Conservation (phyloP, 2,329 filamentous ascomycete genomes). For the Nannizzia gypsea region DNA sequence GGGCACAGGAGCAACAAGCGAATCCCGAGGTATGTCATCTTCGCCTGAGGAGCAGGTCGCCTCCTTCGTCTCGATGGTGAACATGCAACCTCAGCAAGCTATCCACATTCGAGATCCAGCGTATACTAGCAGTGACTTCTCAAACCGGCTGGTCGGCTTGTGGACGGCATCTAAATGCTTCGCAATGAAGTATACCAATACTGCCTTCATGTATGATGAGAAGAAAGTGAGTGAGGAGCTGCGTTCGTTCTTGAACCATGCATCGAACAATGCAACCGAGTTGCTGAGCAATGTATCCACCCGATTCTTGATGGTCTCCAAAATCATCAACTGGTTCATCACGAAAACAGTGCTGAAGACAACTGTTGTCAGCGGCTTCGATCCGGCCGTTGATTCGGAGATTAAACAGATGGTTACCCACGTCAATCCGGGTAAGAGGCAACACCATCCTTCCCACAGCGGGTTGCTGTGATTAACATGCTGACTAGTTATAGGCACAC, state of each 20-base stretch:
- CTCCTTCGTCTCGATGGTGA: not conserved
- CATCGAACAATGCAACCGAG: constrained; percentile 10
- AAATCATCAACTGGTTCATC: constrained; percentile 22
- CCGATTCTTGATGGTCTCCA: constrained; percentile 19
- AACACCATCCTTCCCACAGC: not conserved
- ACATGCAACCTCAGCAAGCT: not conserved
- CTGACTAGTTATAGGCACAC: constrained; percentile 13
- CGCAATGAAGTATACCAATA: constrained; percentile 7
- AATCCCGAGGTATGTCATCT: not conserved
- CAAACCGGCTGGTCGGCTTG: constrained; percentile 9
- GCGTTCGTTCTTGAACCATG: constrained; percentile 17
- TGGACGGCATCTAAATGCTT: constrained; percentile 12
- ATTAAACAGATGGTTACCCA: constrained; percentile 15
- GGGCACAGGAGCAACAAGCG: not conserved
- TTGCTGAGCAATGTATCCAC: constrained; percentile 19
- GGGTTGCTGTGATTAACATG: not conserved
- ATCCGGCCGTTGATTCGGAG: constrained; percentile 16
- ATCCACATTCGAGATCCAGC: not conserved
- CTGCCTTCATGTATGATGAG: constrained; percentile 1
- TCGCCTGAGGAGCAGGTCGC: not conserved
- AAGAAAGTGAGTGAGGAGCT: constrained; percentile 10
- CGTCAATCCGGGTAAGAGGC: constrained; percentile 16
- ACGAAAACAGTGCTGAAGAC: constrained; percentile 17
- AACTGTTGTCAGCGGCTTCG: constrained; percentile 19
- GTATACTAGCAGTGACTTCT: not conserved